A percentile compares a stretch with the other conserved stretches of the same genome.
These are phyloP conservation scores for Trichoderma lentiforme DNA, from an alignment of 2,329 filamentous ascomycete species.

Conservation along the genomic window DNA sequence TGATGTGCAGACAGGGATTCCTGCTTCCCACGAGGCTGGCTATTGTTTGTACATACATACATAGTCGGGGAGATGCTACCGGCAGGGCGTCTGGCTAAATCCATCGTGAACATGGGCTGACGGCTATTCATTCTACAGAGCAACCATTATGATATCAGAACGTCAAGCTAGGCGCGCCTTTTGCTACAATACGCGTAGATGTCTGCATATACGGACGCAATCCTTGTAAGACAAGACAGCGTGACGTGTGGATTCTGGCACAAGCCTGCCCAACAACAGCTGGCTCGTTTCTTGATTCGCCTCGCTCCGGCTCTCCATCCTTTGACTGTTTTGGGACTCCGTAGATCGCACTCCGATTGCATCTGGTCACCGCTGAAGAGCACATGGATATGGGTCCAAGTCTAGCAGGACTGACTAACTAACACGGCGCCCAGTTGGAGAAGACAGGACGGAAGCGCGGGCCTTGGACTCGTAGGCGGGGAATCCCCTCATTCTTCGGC, in stretches of 20 bases:
- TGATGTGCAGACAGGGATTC: background rate
- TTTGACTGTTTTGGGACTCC: background rate
- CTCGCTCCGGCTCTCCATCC: background rate
- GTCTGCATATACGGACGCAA: background rate
- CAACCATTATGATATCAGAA: background rate
- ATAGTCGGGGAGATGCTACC: background rate
- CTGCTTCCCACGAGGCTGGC: background rate
- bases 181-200: background rate
- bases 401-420: background rate
- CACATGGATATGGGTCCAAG: background rate
- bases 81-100: slow-evolving; percentile 5
- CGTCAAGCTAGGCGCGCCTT: background rate
- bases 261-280: background rate
- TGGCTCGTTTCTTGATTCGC: background rate
- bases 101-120: background rate
- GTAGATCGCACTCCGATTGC: background rate
- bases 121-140: background rate
- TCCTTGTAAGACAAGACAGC: background rate
- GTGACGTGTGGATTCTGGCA: background rate
- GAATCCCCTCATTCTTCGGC: background rate
- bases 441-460: background rate
- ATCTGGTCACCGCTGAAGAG: background rate
- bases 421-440: background rate
- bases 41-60: background rate
- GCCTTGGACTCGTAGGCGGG: background rate